Evolutionary conservation across 106 monocot species (phyloP).

Genomic region (Platanthera zijinensis): DNA sequence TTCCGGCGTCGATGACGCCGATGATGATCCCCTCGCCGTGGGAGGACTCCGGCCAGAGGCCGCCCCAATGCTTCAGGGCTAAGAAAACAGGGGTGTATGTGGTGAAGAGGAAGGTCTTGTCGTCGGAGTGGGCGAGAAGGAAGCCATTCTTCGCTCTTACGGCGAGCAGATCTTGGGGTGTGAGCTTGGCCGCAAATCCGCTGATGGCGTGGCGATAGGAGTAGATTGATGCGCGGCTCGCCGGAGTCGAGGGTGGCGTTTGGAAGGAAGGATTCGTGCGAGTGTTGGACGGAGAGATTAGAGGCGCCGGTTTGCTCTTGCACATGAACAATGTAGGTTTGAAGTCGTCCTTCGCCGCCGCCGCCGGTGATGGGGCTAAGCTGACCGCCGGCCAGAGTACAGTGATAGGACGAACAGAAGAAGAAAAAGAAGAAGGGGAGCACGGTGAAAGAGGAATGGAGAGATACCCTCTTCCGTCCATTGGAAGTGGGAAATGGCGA

Average conservation of each 20-base stretch:
- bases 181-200: slow-evolving; percentile 28
- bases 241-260: neutral
- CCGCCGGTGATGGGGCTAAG: neutral
- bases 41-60: slow-evolving; percentile 12
- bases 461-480: neutral
- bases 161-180: slow-evolving; percentile 9
- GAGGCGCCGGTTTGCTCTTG: neutral
- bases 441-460: neutral
- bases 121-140: slow-evolving; percentile 9
- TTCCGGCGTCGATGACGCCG: slow-evolving; percentile 27
- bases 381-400: too few species aligned
- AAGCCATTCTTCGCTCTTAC: slow-evolving; percentile 19
- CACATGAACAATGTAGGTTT: slow-evolving; percentile 18
- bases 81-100: slow-evolving; percentile 29
- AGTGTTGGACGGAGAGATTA: neutral
- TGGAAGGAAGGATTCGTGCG: slow-evolving; percentile 12
- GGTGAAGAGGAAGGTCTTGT: slow-evolving; percentile 9
- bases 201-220: slow-evolving; percentile 19
- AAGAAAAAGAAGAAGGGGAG: neutral
- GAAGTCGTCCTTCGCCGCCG: neutral
- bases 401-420: neutral
- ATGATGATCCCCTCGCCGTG: slow-evolving; percentile 26
- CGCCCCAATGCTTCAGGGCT: slow-evolving; percentile 1
- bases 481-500: neutral
- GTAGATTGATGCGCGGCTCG: slow-evolving; percentile 10